Conservation (phyloP, 2,329 filamentous ascomycete genomes). For the Clarireedia monteithiana region DNA sequence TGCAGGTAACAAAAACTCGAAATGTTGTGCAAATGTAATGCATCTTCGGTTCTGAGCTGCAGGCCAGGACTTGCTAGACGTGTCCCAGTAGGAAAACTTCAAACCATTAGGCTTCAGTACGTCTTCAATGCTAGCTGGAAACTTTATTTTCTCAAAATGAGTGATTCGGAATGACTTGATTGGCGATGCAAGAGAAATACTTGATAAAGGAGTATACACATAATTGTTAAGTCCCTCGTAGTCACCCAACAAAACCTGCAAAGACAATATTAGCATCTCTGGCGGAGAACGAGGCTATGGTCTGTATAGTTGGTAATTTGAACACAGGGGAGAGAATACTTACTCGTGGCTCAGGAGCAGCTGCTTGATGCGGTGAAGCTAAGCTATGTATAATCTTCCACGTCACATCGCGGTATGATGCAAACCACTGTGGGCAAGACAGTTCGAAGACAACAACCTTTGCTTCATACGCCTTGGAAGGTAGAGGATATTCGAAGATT, state of each 20-base stretch:
- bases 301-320: conserved; percentile 6
- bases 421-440: conserved; percentile 35
- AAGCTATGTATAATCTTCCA: conserved; percentile 36
- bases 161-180: conserved; percentile 29
- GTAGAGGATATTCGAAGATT: conserved; percentile 44
- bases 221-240: neutral
- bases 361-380: neutral
- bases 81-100: conserved; percentile 28
- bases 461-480: conserved; percentile 28
- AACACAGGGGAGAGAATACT: conserved; percentile 12
- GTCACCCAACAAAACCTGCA: neutral
- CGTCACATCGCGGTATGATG: conserved; percentile 43
- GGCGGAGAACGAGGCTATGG: neutral
- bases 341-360: neutral
- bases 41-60: conserved; percentile 17
- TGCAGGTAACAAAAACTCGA: conserved; percentile 28
- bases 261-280: neutral
- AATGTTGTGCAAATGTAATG: conserved; percentile 27
- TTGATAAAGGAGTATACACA: neutral
- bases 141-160: conserved; percentile 20
- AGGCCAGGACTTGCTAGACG: conserved; percentile 20
- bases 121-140: conserved; percentile 19
- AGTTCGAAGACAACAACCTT: conserved; percentile 47
- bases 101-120: conserved; percentile 27
- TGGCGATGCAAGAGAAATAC: conserved; percentile 27